Evolutionary conservation across 768 basidiomycete genomes (phyloP), one percentile per base, ranked within the genome.

Genomic region (Calocybe indica): DNA sequence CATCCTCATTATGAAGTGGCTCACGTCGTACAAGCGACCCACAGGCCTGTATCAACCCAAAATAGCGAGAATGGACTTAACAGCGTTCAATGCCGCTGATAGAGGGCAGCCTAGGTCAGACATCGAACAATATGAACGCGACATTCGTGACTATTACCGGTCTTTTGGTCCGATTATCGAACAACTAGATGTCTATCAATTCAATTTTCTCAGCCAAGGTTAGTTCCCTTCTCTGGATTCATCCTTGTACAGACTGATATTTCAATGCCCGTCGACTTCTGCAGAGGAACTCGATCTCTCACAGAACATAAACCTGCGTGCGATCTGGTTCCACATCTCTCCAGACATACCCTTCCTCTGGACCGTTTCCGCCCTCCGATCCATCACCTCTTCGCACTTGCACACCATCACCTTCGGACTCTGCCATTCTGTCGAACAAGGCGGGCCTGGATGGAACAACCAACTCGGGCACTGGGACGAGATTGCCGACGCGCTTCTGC

Each of bases 241-340:
- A 22, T 22, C 22, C 22, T 22, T 22, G 22, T 4, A 22, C 22
- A 22, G 22, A 22, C 22, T 22, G 22, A 22, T 22, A 22, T 22
- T 22, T 22, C 22, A 22, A 22, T 4, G 22, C 22, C 2, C 37
- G 29, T 6, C 10, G 49, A 50, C 5, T n/a, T 7, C 41, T 10
- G 36, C 28, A 50, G 49, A 28, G n/a, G 41, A 28, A 3, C 43
- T 45, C n/a, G 42, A 53, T 39, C 42, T 50, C 9, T 44, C 45
- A 9, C 9, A 30, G 3, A 47, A 50, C 36, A 38, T 13, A 36
- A 47, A 53, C n/a, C 38, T 53, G 5, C 49, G 46, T 37, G 41
- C 37, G 37, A 9, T 53, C 29, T 53, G 52, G 52, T 53, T 53
- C 15, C 49, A 53, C 6, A 39, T 47, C 37, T 35, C 47, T 8